phyloP scores from a whole-genome alignment of 2,329 filamentous ascomycete species.

The Fusarium torreyae region DNA sequence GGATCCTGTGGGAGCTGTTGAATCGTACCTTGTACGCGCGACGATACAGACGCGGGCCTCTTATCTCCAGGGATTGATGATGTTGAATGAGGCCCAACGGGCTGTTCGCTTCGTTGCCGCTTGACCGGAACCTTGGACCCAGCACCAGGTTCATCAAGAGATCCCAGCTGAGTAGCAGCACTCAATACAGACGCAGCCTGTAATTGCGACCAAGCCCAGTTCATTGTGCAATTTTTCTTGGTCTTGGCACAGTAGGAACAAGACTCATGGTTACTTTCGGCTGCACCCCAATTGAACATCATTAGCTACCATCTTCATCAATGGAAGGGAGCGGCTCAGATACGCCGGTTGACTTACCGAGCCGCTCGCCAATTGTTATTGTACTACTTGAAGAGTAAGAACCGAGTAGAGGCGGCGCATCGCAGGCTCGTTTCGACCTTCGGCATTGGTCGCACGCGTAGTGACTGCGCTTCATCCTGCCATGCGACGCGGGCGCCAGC shows the following conservation, averaged over 20 bases:
- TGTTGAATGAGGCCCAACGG: no score
- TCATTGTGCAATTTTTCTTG: constrained; percentile 51
- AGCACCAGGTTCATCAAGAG: neutral
- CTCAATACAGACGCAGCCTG: constrained; percentile 31
- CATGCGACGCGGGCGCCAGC: neutral
- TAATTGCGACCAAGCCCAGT: constrained; percentile 44
- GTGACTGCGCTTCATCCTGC: constrained; percentile 46
- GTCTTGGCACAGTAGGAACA: constrained; percentile 54
- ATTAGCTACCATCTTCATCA: neutral
- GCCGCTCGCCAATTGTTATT: constrained; percentile 18
- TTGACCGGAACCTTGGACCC: constrained; percentile 17
- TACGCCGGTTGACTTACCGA: constrained; percentile 28
- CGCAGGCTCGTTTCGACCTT: constrained; percentile 46
- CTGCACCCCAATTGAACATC: neutral
- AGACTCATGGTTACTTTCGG: constrained; percentile 17
- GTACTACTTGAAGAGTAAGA: constrained; percentile 8
- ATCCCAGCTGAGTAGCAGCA: constrained; percentile 13
- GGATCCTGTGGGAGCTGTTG: neutral
- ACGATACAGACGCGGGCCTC: neutral
- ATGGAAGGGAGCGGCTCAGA: neutral
- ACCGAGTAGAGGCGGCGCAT: constrained; percentile 39
- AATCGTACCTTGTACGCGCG: neutral
- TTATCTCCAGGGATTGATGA: neutral
- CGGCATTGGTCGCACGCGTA: constrained; percentile 48
- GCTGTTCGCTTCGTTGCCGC: constrained; percentile 12